Percentiles rank a stretch among this genome's conserved stretches.
phyloP scores from a whole-genome alignment of 106 monocot species.

The Dioscorea alata region DNA sequence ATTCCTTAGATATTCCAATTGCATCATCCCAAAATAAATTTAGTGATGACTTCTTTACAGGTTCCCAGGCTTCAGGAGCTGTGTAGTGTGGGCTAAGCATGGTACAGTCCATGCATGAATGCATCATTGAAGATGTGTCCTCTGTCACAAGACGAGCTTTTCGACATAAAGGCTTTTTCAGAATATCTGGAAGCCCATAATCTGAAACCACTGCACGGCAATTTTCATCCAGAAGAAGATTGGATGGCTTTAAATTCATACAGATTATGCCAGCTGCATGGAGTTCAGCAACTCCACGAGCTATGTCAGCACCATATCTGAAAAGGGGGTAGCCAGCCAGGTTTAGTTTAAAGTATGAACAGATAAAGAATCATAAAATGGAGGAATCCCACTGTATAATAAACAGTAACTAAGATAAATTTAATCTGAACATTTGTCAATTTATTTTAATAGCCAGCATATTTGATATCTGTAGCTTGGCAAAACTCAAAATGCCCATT shows the following conservation, averaged over 20 bases:
- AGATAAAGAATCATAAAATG: too few relatives aligned
- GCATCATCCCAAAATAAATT: conserved; percentile 91
- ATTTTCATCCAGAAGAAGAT: conserved; percentile 84
- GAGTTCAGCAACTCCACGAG: conserved; percentile 96
- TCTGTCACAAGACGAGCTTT: conserved; percentile 50
- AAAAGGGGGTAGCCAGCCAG: conserved; percentile 12
- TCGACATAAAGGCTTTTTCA: conserved; percentile 69
- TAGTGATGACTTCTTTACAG: conserved; percentile 57
- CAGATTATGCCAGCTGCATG: conserved; percentile 94
- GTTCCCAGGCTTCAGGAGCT: conserved; percentile 97
- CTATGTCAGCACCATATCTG: conserved; percentile 99
- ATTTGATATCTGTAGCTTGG: too few relatives aligned
- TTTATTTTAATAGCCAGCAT: too few relatives aligned
- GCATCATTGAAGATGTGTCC: conserved; percentile 57
- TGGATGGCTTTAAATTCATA: conserved; percentile 96
- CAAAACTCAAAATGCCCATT: too few relatives aligned
- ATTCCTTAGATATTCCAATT: conserved; percentile 75
- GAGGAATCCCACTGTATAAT: too few relatives aligned
- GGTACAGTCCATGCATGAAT: conserved; percentile 89
- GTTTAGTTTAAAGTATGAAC: neutral
- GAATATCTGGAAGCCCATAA: conserved; percentile 92
- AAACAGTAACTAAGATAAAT: too few relatives aligned
- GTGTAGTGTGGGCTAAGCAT: conserved; percentile 87
- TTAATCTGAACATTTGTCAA: too few relatives aligned
- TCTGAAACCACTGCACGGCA: conserved; percentile 79